Evolutionary conservation across 192 early-diverging fungal species (phyloP).

Genomic region (Nowakowskiella sp.): DNA sequence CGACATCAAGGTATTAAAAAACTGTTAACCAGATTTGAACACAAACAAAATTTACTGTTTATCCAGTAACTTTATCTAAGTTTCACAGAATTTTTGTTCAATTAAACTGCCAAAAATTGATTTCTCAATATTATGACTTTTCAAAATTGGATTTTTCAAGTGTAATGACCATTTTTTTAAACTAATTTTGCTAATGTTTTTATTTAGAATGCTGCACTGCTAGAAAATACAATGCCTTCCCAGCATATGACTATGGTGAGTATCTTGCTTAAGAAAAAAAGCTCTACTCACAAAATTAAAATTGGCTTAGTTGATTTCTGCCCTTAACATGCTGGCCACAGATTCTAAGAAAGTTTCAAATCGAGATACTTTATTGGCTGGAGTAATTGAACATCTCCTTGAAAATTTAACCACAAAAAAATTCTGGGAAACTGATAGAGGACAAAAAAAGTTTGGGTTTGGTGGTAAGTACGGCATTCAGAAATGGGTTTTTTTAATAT

Average conservation of each 20-base stretch:
- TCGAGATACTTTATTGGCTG: background rate
- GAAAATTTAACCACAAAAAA: slow-evolving; percentile 7
- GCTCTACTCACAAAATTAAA: background rate
- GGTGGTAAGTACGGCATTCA: slow-evolving; percentile 9
- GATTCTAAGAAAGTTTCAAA: background rate
- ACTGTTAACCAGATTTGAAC: background rate
- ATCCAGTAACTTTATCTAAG: slow-evolving; percentile 6
- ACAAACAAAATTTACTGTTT: background rate
- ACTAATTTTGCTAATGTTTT: background rate
- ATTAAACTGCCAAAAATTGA: slow-evolving; percentile 8
- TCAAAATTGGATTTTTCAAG: slow-evolving; percentile 37
- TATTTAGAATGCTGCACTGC: slow-evolving; percentile 26
- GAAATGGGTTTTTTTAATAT: background rate
- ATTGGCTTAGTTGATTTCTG: background rate
- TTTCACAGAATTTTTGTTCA: slow-evolving; percentile 13
- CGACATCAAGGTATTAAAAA: slow-evolving; percentile 11
- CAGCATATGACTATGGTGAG: slow-evolving; percentile 28
- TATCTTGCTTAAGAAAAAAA: background rate
- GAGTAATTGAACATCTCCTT: background rate
- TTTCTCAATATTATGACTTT: slow-evolving; percentile 32
- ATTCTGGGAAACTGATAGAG: slow-evolving; percentile 21
- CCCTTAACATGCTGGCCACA: background rate
- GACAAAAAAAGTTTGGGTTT: slow-evolving; percentile 36
- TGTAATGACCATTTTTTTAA: slow-evolving; percentile 13
- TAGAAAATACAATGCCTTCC: slow-evolving; percentile 29